A percentile compares a stretch with the other conserved stretches of the same genome.
Conservation (phyloP, 192 early-diverging fungal genomes). For the Coemansia sp. region DNA sequence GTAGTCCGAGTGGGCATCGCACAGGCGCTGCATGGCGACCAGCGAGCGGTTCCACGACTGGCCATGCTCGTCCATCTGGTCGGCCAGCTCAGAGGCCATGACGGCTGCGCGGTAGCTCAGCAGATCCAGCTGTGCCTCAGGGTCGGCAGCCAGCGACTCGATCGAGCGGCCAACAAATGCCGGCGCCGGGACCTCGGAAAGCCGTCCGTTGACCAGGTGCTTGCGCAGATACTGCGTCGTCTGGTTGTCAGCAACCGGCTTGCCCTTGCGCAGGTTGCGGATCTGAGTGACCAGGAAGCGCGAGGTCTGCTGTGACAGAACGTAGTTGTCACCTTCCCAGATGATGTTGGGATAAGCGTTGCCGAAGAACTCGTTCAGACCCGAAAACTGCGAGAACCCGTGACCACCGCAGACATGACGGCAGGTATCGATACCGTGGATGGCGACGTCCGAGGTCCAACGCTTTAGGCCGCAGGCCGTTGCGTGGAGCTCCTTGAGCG, state of each 20-base stretch:
- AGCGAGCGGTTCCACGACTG: slow-evolving; percentile 74
- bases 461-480: slow-evolving; percentile 72
- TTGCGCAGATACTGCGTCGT: slow-evolving; percentile 30
- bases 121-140: slow-evolving; percentile 62
- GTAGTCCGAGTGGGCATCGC: slow-evolving; percentile 76
- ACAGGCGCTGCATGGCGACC: slow-evolving; percentile 70
- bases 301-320: slow-evolving; percentile 81
- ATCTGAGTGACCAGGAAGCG: slow-evolving; percentile 75
- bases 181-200: slow-evolving; percentile 7
- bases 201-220: slow-evolving; percentile 21
- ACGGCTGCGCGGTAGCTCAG: slow-evolving; percentile 74
- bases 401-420: slow-evolving; percentile 75
- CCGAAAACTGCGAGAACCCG: slow-evolving; percentile 73
- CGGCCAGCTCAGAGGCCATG: slow-evolving; percentile 60
- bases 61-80: slow-evolving; percentile 60
- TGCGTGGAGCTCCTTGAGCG: slow-evolving; percentile 72
- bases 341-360: slow-evolving; percentile 76
- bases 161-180: slow-evolving; percentile 23
- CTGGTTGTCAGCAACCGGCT: slow-evolving; percentile 39
- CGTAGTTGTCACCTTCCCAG: slow-evolving; percentile 84
- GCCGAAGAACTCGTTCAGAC: slow-evolving; percentile 63
- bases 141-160: slow-evolving; percentile 55
- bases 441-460: slow-evolving; percentile 64
- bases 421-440: slow-evolving; percentile 72
- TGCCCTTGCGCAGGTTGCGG: slow-evolving; percentile 54